These are phyloP conservation scores for Abrus pulchellus DNA, from an alignment of 306 rosid species.

Conservation along the genomic window DNA sequence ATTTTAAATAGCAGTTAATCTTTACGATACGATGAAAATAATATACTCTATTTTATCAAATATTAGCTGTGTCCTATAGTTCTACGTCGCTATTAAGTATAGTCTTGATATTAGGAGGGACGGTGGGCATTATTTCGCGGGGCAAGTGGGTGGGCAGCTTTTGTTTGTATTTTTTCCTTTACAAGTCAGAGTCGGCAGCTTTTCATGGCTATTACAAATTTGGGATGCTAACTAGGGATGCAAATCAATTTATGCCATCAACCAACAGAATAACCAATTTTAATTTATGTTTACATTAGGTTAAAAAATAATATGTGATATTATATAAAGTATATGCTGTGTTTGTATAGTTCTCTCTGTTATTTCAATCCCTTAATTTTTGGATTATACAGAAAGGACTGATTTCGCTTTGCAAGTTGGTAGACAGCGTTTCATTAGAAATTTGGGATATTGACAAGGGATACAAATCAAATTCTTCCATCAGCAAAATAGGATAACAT, in stretches of 20 bases:
- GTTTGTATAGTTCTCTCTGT: neutral
- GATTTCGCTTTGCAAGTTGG: slow-evolving; percentile 18
- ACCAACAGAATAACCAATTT: neutral
- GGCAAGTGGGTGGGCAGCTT: neutral
- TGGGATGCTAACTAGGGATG: neutral
- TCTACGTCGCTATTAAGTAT: neutral
- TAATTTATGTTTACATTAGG: neutral
- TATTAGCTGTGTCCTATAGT: neutral
- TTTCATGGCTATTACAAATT: neutral
- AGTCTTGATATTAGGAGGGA: neutral
- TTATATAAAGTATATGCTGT: neutral
- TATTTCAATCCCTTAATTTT: neutral
- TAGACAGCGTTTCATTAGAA: neutral
- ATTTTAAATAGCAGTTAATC: neutral
- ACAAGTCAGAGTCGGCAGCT: neutral
- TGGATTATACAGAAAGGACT: neutral
- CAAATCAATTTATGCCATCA: neutral
- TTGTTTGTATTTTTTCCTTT: neutral
- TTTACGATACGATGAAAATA: neutral
- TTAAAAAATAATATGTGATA: neutral
- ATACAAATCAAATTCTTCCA: neutral
- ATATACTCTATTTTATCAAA: neutral
- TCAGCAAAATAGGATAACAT: neutral
- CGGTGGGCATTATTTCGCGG: slow-evolving; percentile 2
- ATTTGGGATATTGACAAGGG: neutral